A percentile compares a stretch with the other conserved stretches of the same genome.
phyloP scores from a whole-genome alignment of 225 moss, liverwort and hornwort genomes.

The Pleurozium schreberi region DNA sequence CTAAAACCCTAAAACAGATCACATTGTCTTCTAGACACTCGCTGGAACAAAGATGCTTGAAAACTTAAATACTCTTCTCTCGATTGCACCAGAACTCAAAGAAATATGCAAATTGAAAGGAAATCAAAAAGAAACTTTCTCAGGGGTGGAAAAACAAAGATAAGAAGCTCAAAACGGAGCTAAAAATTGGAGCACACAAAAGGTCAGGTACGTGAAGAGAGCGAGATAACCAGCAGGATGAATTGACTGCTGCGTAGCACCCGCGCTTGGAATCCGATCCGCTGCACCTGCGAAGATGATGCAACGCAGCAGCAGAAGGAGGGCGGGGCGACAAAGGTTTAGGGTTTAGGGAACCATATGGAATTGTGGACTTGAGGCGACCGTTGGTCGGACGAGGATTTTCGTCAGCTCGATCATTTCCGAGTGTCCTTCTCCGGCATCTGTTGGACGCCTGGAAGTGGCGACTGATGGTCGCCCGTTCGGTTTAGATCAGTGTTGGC shows the following conservation, averaged over 20 bases:
- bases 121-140: background rate
- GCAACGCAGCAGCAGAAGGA: background rate
- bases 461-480: background rate
- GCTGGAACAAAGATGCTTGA: background rate
- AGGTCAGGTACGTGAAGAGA: background rate
- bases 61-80: background rate
- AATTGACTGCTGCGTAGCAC: background rate
- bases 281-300: background rate
- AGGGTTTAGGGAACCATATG: too few relatives aligned
- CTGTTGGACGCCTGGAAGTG: background rate
- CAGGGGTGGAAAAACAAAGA: background rate
- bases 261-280: background rate
- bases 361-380: background rate
- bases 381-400: background rate
- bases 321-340: too few relatives aligned
- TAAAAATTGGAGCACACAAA: background rate
- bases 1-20: too few relatives aligned
- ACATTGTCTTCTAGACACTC: background rate
- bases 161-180: background rate
- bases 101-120: background rate
- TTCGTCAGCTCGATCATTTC: background rate
- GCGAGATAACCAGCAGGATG: background rate
- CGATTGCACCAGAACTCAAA: background rate
- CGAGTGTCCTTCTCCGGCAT: background rate
- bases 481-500: too few relatives aligned